These are phyloP conservation scores for Oenanthe sinensis DNA, from an alignment of 129 eudicot genomes.

Conservation along the genomic window DNA sequence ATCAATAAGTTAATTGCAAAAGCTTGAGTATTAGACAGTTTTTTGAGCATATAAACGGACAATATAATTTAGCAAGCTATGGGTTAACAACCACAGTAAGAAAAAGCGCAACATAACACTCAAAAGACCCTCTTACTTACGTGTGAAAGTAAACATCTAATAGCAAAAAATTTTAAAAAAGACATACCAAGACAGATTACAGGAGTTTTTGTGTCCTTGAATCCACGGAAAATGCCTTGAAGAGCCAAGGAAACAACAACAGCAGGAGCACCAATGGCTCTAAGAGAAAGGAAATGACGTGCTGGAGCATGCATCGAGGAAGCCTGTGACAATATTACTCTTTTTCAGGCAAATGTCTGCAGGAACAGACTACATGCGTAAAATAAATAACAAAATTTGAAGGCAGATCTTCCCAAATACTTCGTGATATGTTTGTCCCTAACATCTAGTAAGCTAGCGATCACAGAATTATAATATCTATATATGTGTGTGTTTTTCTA, in stretches of 20 bases:
- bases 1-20: constrained; percentile 3
- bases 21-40: too few relatives aligned
- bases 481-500: not conserved
- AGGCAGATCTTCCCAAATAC: not conserved
- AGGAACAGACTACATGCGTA: not conserved
- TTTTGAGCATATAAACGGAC: not conserved
- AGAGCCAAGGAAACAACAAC: constrained; percentile 85
- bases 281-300: constrained; percentile 54
- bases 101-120: not conserved
- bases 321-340: constrained; percentile 31
- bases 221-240: constrained; percentile 88
- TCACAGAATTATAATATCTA: not conserved
- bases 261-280: constrained; percentile 97
- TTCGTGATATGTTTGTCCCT: not conserved
- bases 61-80: not conserved
- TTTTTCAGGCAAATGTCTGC: not conserved
- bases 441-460: not conserved
- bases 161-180: not conserved
- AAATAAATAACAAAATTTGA: not conserved
- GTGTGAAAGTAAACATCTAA: not conserved
- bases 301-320: constrained; percentile 79
- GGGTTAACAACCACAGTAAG: not conserved
- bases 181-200: constrained; percentile 69
- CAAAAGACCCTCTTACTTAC: not conserved
- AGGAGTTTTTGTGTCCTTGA: constrained; percentile 89